A percentile compares a stretch with the other conserved stretches of the same genome.
These are phyloP conservation scores for Venturia pyrina DNA, from an alignment of 2,329 filamentous ascomycete species.

Conservation along the genomic window DNA sequence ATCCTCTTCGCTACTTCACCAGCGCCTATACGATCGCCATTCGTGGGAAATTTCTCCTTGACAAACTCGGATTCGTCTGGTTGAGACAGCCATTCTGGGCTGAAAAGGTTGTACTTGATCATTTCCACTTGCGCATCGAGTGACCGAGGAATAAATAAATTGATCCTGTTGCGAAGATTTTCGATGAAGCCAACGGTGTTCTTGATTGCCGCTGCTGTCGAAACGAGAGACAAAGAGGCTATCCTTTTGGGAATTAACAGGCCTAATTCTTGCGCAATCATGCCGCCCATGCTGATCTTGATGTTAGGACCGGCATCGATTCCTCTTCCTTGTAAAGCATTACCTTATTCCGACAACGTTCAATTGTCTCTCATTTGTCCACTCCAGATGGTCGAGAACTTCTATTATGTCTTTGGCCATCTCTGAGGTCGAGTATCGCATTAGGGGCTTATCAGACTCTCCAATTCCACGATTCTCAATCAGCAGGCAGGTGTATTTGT, in stretches of 20 bases:
- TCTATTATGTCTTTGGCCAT: conserved; percentile 76
- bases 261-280: conserved; percentile 79
- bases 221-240: conserved; percentile 40
- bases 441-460: conserved; percentile 63
- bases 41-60: conserved; percentile 52
- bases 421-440: conserved; percentile 69
- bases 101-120: conserved; percentile 58
- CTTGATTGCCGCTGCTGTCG: conserved; percentile 38
- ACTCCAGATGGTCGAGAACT: conserved; percentile 58
- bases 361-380: conserved; percentile 48
- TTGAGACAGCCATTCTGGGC: conserved; percentile 48
- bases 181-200: conserved; percentile 48
- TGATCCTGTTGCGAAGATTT: conserved; percentile 50
- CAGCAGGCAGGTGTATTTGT: conserved; percentile 63
- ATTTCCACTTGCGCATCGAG: conserved; percentile 56
- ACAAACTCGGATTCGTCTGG: conserved; percentile 45
- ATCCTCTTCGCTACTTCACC: conserved; percentile 65
- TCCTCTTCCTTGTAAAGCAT: conserved; percentile 29
- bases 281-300: conserved; percentile 55
- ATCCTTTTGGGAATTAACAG: conserved; percentile 37
- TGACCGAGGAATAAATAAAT: conserved; percentile 36
- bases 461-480: conserved; percentile 83
- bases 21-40: conserved; percentile 74
- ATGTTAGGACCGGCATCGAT: not conserved
- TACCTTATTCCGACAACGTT: conserved; percentile 59